Conservation (phyloP, 1,139 yeast species). For the Suhomyces choctaworum region DNA sequence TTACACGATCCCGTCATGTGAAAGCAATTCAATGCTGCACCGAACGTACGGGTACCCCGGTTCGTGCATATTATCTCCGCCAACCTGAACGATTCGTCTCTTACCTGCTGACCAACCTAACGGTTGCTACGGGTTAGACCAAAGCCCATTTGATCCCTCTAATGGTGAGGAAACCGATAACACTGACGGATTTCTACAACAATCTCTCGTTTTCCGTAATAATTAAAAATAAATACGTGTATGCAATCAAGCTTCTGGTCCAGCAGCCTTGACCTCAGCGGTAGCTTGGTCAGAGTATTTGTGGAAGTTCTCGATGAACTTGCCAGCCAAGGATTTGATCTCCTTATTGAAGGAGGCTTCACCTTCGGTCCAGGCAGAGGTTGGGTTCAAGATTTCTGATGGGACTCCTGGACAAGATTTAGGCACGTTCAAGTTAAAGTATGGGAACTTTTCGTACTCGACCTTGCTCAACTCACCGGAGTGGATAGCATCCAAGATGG, state of each 20-base stretch:
- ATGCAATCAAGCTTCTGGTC: conserved; percentile 55
- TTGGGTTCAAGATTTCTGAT: conserved; percentile 80
- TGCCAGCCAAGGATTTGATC: conserved; percentile 69
- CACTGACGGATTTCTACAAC: too few relatives aligned
- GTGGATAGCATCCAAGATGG: conserved; percentile 92
- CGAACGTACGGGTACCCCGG: too few relatives aligned
- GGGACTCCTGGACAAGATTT: conserved; percentile 83
- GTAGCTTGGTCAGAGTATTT: conserved; percentile 85
- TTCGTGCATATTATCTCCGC: too few relatives aligned
- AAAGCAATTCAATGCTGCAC: too few relatives aligned
- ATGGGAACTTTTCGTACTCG: conserved; percentile 81
- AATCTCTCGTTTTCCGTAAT: conserved; percentile 1
- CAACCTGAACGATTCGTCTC: too few relatives aligned
- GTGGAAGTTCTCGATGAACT: conserved; percentile 84
- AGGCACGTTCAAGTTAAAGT: conserved; percentile 88
- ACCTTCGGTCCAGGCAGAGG: conserved; percentile 80
- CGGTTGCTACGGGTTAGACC: too few relatives aligned
- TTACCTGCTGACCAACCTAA: too few relatives aligned
- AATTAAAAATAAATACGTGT: conserved; percentile 4
- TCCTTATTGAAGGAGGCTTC: conserved; percentile 65
- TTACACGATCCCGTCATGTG: too few relatives aligned
- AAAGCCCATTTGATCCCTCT: too few relatives aligned
- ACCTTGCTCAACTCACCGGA: conserved; percentile 81
- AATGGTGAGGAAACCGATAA: too few relatives aligned
- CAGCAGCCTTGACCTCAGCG: conserved; percentile 87